A percentile compares a stretch with the other conserved stretches of the same genome.
Evolutionary conservation across 352 stramenopile genomes (phyloP).

Genomic region (Peronospora destructor): DNA sequence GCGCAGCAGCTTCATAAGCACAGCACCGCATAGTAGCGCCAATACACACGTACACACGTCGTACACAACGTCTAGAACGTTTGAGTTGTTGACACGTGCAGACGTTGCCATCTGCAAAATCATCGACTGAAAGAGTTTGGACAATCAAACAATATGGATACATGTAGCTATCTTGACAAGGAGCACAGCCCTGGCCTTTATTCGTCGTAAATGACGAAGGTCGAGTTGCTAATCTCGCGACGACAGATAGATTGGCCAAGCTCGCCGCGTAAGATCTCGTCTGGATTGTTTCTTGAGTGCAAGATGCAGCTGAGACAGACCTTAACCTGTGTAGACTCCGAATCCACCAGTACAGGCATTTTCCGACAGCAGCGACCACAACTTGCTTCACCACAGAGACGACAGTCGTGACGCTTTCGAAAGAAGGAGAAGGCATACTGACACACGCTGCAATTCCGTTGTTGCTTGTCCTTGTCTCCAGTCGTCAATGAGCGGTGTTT

Average conservation of each 20-base stretch:
- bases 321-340: conserved; percentile 54
- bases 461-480: conserved; percentile 37
- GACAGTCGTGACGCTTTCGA: conserved; percentile 70
- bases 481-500: conserved; percentile 31
- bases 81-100: background rate
- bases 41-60: conserved; percentile 40
- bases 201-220: conserved; percentile 66
- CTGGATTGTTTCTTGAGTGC: conserved; percentile 52
- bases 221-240: conserved; percentile 47
- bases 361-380: conserved; percentile 72
- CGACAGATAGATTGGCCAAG: conserved; percentile 22
- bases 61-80: conserved; percentile 21
- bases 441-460: conserved; percentile 57
- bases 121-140: conserved; percentile 8
- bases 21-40: conserved; percentile 34
- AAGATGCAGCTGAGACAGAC: conserved; percentile 77
- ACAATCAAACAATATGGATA: conserved; percentile 6
- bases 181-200: background rate
- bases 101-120: conserved; percentile 13
- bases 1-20: conserved; percentile 40
- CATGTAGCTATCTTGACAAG: conserved; percentile 2
- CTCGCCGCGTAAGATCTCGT: conserved; percentile 39
- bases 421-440: conserved; percentile 65
- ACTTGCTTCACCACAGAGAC: conserved; percentile 57
- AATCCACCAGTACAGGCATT: conserved; percentile 58